Percentiles rank a stretch among this genome's conserved stretches.
Conservation (phyloP, 805 yeast species). For the Suhomyces sp. region DNA sequence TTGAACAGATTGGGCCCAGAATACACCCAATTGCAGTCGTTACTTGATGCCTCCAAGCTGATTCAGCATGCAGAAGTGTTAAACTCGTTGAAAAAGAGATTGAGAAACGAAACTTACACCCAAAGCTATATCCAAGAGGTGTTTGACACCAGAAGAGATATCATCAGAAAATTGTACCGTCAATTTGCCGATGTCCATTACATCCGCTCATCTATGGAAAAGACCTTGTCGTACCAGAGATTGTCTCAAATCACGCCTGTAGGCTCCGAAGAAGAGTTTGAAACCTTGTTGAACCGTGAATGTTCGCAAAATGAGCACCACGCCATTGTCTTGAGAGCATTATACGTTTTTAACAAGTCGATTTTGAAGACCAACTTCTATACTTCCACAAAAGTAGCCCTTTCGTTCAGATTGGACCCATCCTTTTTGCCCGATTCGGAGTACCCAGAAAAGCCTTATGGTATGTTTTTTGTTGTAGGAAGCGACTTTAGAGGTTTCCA, state of each 20-base stretch:
- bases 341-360: constrained; percentile 79
- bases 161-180: constrained; percentile 80
- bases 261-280: constrained; percentile 71
- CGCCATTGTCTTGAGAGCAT: constrained; percentile 73
- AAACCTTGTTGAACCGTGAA: constrained; percentile 58
- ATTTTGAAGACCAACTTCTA: constrained; percentile 92
- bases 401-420: constrained; percentile 89
- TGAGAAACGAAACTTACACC: constrained; percentile 91
- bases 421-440: constrained; percentile 78
- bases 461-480: constrained; percentile 94
- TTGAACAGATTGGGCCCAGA: constrained; percentile 92
- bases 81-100: constrained; percentile 76
- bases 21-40: constrained; percentile 62
- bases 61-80: constrained; percentile 73
- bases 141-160: constrained; percentile 63
- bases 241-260: constrained; percentile 74
- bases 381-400: constrained; percentile 90
- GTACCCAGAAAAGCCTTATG: constrained; percentile 90
- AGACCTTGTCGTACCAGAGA: constrained; percentile 85
- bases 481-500: constrained; percentile 97
- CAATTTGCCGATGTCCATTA: constrained; percentile 91
- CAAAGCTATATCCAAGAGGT: constrained; percentile 78
- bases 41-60: constrained; percentile 61
- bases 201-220: constrained; percentile 63
- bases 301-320: constrained; percentile 81